These are phyloP conservation scores for Yamadazyma diospyri DNA, from an alignment of 1,139 yeast genomes.

Conservation along the genomic window DNA sequence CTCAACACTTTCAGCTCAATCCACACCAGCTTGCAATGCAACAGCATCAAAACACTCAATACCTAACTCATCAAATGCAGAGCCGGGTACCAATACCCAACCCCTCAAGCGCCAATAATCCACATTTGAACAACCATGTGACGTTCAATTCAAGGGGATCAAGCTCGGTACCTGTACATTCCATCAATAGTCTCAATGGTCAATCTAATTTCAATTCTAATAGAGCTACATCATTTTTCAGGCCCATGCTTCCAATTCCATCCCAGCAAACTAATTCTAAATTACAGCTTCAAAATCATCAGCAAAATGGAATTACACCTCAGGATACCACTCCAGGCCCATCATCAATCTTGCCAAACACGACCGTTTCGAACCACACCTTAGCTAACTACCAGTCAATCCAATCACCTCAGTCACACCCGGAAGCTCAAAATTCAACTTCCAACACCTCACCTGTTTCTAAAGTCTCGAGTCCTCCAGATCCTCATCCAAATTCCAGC, in stretches of 20 bases:
- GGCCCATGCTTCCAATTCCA: not conserved
- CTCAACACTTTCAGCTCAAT: not conserved
- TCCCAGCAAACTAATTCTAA: no score
- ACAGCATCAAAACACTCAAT: conserved; percentile 3
- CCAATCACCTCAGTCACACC: conserved; percentile 2
- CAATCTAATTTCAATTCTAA: not conserved
- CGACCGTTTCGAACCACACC: not conserved
- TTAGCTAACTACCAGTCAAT: not conserved
- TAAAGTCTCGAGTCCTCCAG: conserved; percentile 10
- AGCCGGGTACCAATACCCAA: not conserved
- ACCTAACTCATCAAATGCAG: not conserved
- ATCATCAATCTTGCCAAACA: no score
- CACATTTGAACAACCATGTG: not conserved
- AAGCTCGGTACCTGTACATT: conserved; percentile 5
- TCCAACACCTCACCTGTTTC: conserved; percentile 12
- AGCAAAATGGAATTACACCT: no score
- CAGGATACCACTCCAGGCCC: no score
- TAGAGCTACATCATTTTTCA: conserved; percentile 1
- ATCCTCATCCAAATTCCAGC: no score
- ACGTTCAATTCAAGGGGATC: conserved; percentile 1
- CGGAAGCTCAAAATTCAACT: conserved; percentile 8
- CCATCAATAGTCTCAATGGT: not conserved
- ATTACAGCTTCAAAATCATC: no score
- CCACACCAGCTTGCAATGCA: conserved; percentile 2
- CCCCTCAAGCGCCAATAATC: conserved; percentile 2